These are phyloP conservation scores for Pseudohalonectria lignicola DNA, from an alignment of 2,329 filamentous ascomycete genomes.

Conservation along the genomic window DNA sequence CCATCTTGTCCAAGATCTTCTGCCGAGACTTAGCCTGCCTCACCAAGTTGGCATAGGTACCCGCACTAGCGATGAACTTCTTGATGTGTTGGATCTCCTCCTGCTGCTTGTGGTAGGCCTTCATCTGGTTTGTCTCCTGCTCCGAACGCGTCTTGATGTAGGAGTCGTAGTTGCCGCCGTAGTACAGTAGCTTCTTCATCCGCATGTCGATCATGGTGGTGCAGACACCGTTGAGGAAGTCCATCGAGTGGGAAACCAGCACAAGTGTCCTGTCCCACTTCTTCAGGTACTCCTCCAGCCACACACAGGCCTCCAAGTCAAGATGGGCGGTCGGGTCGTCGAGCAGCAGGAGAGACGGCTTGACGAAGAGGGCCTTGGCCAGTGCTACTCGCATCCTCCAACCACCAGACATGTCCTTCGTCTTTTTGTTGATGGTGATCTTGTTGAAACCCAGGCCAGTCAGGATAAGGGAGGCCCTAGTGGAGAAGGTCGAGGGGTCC, in stretches of 20 bases:
- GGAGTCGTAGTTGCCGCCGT: constrained; percentile 99
- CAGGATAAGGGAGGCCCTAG: constrained; percentile 88
- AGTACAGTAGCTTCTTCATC: constrained; percentile 79
- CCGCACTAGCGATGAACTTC: constrained; percentile 98
- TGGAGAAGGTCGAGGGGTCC: constrained; percentile 95
- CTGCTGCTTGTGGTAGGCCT: constrained; percentile 98
- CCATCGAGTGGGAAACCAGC: constrained; percentile 94
- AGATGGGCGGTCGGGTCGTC: constrained; percentile 98
- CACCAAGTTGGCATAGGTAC: constrained; percentile 99
- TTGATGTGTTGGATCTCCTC: constrained; percentile 99
- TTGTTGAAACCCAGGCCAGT: constrained; percentile 99
- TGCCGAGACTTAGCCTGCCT: constrained; percentile 97
- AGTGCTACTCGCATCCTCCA: constrained; percentile 99
- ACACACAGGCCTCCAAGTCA: constrained; percentile 98
- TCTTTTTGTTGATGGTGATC: constrained; percentile 95
- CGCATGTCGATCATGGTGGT: constrained; percentile 99
- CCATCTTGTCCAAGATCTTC: constrained; percentile 99
- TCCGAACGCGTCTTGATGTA: constrained; percentile 90
- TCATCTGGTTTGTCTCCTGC: constrained; percentile 96
- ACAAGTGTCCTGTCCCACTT: constrained; percentile 98
- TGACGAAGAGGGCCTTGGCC: constrained; percentile 95
- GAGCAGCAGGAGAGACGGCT: constrained; percentile 87
- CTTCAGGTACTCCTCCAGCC: constrained; percentile 98
- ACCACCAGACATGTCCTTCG: constrained; percentile 99
- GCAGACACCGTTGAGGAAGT: constrained; percentile 99